These are phyloP conservation scores for Rhizoclosmatium globosum DNA, from an alignment of 192 early-diverging fungal species.

Conservation along the genomic window DNA sequence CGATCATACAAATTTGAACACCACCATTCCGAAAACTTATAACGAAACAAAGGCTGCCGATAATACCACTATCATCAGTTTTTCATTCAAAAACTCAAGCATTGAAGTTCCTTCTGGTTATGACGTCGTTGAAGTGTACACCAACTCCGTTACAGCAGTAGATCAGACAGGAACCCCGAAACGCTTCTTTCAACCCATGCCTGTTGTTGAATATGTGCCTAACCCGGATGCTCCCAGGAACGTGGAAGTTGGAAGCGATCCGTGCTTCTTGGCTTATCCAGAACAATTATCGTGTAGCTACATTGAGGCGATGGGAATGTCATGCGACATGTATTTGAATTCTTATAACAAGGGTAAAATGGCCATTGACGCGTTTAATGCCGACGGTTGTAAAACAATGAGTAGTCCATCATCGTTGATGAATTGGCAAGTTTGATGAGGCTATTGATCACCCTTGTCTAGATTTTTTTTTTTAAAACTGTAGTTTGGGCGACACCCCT, in stretches of 20 bases:
- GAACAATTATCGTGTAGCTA: background rate
- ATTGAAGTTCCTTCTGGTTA: conserved; percentile 18
- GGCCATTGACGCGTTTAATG: conserved; percentile 25
- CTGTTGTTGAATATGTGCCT: background rate
- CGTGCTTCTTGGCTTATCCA: conserved; percentile 12
- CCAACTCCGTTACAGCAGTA: background rate
- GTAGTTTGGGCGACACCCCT: too few species aligned
- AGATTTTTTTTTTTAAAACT: too few species aligned
- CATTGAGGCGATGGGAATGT: conserved; percentile 10
- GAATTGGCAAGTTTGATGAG: background rate
- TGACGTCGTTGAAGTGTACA: conserved; percentile 7
- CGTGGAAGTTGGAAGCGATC: conserved; percentile 2
- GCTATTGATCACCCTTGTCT: background rate
- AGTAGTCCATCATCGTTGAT: conserved; percentile 12
- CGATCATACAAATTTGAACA: background rate
- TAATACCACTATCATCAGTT: background rate
- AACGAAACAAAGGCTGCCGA: background rate
- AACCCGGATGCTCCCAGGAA: conserved; percentile 12
- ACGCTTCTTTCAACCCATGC: conserved; percentile 1
- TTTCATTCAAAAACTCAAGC: background rate
- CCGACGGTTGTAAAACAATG: background rate
- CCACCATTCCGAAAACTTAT: background rate
- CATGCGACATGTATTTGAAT: background rate
- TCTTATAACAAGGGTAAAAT: conserved; percentile 8
- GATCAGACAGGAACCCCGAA: background rate